phyloP scores from a whole-genome alignment of 2,329 filamentous ascomycete genomes.

The Amauroascus niger region DNA sequence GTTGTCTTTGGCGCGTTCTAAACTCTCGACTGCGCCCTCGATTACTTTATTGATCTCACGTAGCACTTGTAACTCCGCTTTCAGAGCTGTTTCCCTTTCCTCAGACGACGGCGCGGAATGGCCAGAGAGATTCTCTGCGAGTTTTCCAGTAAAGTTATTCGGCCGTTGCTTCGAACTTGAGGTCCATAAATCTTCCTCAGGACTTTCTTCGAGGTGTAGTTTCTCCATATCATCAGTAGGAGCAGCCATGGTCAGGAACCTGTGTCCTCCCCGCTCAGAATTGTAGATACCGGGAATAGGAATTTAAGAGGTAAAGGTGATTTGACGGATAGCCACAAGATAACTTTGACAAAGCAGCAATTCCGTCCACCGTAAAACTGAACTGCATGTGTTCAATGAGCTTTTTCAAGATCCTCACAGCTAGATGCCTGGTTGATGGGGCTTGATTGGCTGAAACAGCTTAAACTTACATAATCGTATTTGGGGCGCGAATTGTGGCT shows the following conservation, averaged over 20 bases:
- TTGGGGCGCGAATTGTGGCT: neutral
- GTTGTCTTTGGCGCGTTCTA: slow-evolving; percentile 41
- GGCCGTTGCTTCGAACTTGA: slow-evolving; percentile 1
- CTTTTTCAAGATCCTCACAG: neutral
- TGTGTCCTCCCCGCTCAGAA: neutral
- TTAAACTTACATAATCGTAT: neutral
- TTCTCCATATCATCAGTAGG: slow-evolving; percentile 15
- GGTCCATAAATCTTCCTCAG: slow-evolving; percentile 10
- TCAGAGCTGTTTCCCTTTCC: slow-evolving; percentile 58
- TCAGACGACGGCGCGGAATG: slow-evolving; percentile 45
- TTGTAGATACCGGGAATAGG: neutral
- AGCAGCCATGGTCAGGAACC: slow-evolving; percentile 10
- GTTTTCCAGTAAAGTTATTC: slow-evolving; percentile 21
- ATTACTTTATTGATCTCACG: slow-evolving; percentile 81
- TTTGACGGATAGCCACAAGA: neutral
- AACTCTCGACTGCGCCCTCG: slow-evolving; percentile 46
- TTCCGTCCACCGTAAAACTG: too few species aligned
- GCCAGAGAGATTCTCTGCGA: slow-evolving; percentile 43
- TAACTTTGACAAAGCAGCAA: too few species aligned
- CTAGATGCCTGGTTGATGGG: neutral
- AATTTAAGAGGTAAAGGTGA: neutral
- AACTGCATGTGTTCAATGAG: neutral
- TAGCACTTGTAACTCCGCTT: slow-evolving; percentile 70
- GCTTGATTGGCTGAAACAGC: neutral
- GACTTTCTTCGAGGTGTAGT: slow-evolving; percentile 11